Conservation (phyloP, 2,329 filamentous ascomycete genomes). For the Alternaria conjuncta region DNA sequence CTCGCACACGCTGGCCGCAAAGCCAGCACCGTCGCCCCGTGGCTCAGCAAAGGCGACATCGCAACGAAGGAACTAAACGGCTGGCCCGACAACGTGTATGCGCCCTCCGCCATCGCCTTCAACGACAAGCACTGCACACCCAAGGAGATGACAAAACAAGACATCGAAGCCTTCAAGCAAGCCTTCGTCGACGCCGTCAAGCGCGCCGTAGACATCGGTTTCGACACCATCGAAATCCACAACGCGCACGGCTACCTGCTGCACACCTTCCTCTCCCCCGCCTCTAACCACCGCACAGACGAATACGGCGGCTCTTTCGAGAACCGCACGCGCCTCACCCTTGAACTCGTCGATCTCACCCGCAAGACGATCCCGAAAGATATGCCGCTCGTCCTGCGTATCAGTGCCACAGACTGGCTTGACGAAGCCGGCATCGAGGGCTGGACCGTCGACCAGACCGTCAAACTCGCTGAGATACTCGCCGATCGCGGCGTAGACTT, state of each 20-base stretch:
- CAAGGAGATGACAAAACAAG: conserved; percentile 69
- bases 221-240: conserved; percentile 83
- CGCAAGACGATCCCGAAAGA: conserved; percentile 67
- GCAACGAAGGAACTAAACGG: conserved; percentile 63
- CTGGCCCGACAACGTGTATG: conserved; percentile 62
- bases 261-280: conserved; percentile 71
- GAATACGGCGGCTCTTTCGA: conserved; percentile 72
- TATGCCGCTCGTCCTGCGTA: conserved; percentile 75
- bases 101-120: conserved; percentile 67
- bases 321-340: conserved; percentile 71
- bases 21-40: conserved; percentile 66
- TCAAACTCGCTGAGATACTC: conserved; percentile 69
- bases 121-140: conserved; percentile 67
- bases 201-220: conserved; percentile 63
- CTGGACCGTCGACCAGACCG: conserved; percentile 72
- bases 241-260: conserved; percentile 81
- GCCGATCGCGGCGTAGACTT: conserved; percentile 79
- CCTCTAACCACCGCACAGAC: conserved; percentile 72
- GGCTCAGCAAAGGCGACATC: conserved; percentile 63
- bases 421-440: conserved; percentile 65
- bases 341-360: conserved; percentile 70
- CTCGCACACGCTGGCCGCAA: conserved; percentile 79
- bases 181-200: conserved; percentile 69
- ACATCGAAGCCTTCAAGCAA: conserved; percentile 70
- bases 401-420: conserved; percentile 79